Evolutionary conservation across 2,329 filamentous ascomycete genomes (phyloP), one percentile per base, ranked within the genome.

Genomic region (Alternaria brassicae): DNA sequence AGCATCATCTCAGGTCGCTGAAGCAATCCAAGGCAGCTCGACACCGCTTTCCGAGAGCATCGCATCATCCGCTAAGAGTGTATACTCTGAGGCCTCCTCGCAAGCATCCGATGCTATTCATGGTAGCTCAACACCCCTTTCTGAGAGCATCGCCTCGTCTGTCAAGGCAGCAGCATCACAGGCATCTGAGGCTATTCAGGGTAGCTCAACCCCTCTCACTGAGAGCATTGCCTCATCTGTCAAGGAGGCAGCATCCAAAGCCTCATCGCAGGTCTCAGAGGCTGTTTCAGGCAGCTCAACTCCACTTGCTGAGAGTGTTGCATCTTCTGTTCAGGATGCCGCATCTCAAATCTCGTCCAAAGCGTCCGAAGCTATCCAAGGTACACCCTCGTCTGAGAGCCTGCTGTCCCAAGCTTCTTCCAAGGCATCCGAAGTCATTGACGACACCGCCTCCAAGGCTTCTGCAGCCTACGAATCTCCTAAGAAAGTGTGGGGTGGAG

Each of bases 401-500:
- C 62, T 55, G 65, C 77, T 48, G 71, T 77, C 40, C 32, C 60
- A 70, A 52, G 70, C 65, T 9, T 69, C 63, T 27, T 69, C 65
- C 40, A 60, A 71, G 30, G 65, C 60, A 1, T 66, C 61, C 4
- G 56, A 71, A 55, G 66, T 62, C 25, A 61, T 66, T 3, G 63
- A 71, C 7, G 58, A 73, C 60, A 40, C 62, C 54, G 45, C 67
- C 56, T 27, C 65, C 60, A 65, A 67, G 4, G 67, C 64, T 9
- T 72, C 72, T 25, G 58, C 56, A 12, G 73, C 70, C 32, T 69
- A 72, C 27, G 68, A 73, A 28, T 66, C 70, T 6, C 77, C 81
- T 1, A 80, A 79, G 65, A 85, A 85, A 70, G 82, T 86, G 28
- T 85, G 82, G 68, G 83, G 82, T 68, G 80, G 85, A 70, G 82